Evolutionary conservation across 306 rosid genomes (phyloP).

Genomic region (Quercus parvula): DNA sequence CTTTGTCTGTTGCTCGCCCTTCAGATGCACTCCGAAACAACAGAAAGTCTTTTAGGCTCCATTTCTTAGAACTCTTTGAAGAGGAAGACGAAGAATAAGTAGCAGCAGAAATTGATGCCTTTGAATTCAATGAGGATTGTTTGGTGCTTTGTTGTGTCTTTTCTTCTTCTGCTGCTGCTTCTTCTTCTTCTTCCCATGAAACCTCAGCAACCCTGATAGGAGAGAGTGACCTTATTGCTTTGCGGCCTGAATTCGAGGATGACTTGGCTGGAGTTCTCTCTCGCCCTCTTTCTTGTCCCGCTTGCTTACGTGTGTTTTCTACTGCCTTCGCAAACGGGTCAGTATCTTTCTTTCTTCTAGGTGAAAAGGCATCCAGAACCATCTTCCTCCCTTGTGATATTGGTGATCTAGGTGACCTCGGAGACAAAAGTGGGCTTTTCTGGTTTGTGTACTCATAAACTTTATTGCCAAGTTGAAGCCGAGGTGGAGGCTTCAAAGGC

Average conservation of each 20-base stretch:
- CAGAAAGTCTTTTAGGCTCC: slow-evolving; percentile 75
- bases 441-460: not conserved
- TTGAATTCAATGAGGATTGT: slow-evolving; percentile 5
- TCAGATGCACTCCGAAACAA: slow-evolving; percentile 89
- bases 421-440: slow-evolving; percentile 29
- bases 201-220: slow-evolving; percentile 51
- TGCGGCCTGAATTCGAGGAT: slow-evolving; percentile 37
- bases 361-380: slow-evolving; percentile 32
- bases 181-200: slow-evolving; percentile 49
- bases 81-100: slow-evolving; percentile 16
- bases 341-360: slow-evolving; percentile 25
- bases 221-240: slow-evolving; percentile 64
- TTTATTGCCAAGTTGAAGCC: not conserved
- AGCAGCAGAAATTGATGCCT: not conserved
- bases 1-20: slow-evolving; percentile 68
- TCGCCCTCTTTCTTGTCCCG: slow-evolving; percentile 52
- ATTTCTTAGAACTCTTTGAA: slow-evolving; percentile 53
- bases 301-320: not conserved
- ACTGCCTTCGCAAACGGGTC: not conserved
- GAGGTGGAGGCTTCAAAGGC: slow-evolving; percentile 40
- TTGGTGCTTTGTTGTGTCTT: slow-evolving; percentile 12
- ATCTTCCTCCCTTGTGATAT: slow-evolving; percentile 27
- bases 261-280: slow-evolving; percentile 29
- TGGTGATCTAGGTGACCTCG: slow-evolving; percentile 11
- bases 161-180: slow-evolving; percentile 27